A percentile compares a stretch with the other conserved stretches of the same genome.
These are phyloP conservation scores for Auricularia auricula-judae DNA, from an alignment of 768 basidiomycete species.

Conservation along the genomic window DNA sequence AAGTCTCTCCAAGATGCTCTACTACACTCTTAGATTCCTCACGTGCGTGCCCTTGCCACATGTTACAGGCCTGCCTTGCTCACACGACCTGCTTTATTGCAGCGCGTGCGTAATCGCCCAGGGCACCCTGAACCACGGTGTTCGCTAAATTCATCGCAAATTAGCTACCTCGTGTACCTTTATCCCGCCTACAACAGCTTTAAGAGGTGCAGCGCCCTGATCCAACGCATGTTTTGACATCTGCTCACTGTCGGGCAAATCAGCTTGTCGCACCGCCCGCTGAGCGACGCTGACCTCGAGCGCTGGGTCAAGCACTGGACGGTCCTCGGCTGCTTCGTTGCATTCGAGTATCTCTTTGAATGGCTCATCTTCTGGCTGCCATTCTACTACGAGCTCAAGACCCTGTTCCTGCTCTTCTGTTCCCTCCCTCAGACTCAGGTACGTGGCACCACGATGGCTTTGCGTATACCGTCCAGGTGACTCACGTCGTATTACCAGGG, in stretches of 20 bases:
- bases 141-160: too few relatives aligned
- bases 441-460: constrained; percentile 8
- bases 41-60: not conserved
- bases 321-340: constrained; percentile 47
- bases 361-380: constrained; percentile 66
- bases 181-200: constrained; percentile 4
- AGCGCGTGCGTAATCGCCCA: not conserved
- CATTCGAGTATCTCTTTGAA: constrained; percentile 52
- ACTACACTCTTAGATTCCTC: not conserved
- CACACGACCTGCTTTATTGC: not conserved
- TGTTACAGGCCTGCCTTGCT: not conserved
- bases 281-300: constrained; percentile 42
- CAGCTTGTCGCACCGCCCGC: constrained; percentile 35
- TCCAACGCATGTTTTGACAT: constrained; percentile 37
- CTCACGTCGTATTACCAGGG: constrained; percentile 32
- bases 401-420: constrained; percentile 55
- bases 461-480: constrained; percentile 6
- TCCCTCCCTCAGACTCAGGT: constrained; percentile 63
- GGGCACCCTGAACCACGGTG: too few relatives aligned
- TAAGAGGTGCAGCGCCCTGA: constrained; percentile 44
- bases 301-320: constrained; percentile 27
- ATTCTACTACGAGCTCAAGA: constrained; percentile 67
- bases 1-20: not conserved
- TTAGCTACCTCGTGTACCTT: not conserved
- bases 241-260: too few relatives aligned